These are phyloP conservation scores for Pyrenochaeta sp. DNA, from an alignment of 2,329 filamentous ascomycete species.

Conservation along the genomic window DNA sequence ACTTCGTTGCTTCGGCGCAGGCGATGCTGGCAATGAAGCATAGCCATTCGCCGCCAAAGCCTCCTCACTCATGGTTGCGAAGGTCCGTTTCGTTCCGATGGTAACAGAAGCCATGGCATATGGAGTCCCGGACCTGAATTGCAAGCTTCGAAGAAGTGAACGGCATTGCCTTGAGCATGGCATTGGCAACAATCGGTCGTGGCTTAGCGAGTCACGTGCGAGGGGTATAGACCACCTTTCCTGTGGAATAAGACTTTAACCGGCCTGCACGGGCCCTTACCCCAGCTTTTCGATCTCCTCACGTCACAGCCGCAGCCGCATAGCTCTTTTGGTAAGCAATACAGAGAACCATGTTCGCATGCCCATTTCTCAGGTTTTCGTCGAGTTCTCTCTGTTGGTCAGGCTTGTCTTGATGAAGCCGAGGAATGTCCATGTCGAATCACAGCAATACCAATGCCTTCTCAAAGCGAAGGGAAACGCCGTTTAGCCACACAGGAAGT, in stretches of 20 bases:
- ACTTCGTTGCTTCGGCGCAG: conserved; percentile 17
- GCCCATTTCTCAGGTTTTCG: neutral
- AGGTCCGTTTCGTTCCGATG: conserved; percentile 40
- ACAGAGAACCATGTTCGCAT: neutral
- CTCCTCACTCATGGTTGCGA: conserved; percentile 34
- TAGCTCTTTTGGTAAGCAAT: conserved; percentile 8
- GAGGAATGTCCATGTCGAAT: neutral
- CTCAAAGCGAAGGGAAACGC: conserved; percentile 28
- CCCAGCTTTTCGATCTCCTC: conserved; percentile 14
- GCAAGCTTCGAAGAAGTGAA: conserved; percentile 7
- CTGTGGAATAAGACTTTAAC: conserved; percentile 17
- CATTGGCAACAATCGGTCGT: conserved; percentile 1
- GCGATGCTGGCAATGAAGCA: conserved; percentile 18
- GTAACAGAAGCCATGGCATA: conserved; percentile 33
- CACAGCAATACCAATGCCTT: conserved; percentile 21
- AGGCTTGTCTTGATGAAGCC: conserved; percentile 1
- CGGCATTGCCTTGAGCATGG: conserved; percentile 8
- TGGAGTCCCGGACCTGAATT: conserved; percentile 5
- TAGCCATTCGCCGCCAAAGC: conserved; percentile 17
- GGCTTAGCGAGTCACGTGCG: conserved; percentile 16
- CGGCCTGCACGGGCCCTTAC: conserved; percentile 8
- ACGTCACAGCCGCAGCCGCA: conserved; percentile 2
- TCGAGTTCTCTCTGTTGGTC: neutral
- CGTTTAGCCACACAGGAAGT: conserved; percentile 22
- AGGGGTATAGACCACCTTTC: conserved; percentile 4